Evolutionary conservation across 306 rosid genomes (phyloP), one percentile per base, ranked within the genome.

Genomic region (Prunus mira): DNA sequence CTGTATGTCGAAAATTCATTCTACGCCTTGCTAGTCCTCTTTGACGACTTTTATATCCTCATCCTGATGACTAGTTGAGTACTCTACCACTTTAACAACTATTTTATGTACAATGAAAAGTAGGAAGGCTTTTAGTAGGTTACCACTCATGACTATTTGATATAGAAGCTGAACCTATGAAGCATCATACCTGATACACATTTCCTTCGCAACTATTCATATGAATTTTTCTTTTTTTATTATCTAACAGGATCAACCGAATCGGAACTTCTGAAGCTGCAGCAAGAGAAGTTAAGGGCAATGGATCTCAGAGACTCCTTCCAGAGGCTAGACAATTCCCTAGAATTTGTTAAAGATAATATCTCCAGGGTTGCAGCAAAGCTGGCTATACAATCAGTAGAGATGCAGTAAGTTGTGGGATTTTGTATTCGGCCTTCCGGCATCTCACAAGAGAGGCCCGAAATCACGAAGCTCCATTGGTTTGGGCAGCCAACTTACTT

Each of bases 351-450:
- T 46, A 75, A 78, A 69, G 78, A 70, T 28, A 81, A 50, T 46
- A 83, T 79, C 28, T 82, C 86, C 47, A 65, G 49, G 56, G 84
- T 83, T 69, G 89, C 84, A 2, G 87, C 89, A 67, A 86, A 76
- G 73, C 87, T 83, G 1, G 84, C 89, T 68, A 78, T 86, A 78
- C 89, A 86, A 41, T 83, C 87, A 41, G 47, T 86, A n/a, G 86
- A 73, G 77, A 83, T 76, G 34, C 43, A 63, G 62, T 83, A 51
- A 76, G 7, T 27, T 34, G 25, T 58, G 22, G 19, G 75, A 45
- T 49, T 68, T 32, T 61, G 46, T 25, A 24, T 49, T 43, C 63
- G 71, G 15, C 27, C 12, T 65, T 51, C 3, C 0, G 8, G 3
- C 14, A 8, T 57, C 63, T 58, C 57, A n/a, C 65, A 65, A 4